Percentiles rank a stretch among this genome's conserved stretches.
phyloP scores from a whole-genome alignment of 176 grass and related monocot genomes.

The Bolboschoenus planiculmis region DNA sequence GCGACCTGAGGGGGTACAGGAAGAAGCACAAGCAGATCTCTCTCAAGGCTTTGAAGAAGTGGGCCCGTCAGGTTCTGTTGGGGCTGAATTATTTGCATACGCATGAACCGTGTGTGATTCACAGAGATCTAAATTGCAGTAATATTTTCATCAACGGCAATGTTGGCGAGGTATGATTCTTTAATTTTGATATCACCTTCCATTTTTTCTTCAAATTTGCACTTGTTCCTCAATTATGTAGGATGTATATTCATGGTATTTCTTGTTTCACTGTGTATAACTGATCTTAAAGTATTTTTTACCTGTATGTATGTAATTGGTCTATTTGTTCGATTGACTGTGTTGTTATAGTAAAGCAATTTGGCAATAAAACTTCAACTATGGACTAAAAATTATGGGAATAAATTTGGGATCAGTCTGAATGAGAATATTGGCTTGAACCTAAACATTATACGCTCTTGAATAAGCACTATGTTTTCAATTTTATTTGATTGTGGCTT shows the following conservation, averaged over 20 bases:
- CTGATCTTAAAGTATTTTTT: background rate
- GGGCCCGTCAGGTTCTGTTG: slow-evolving; percentile 69
- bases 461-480: background rate
- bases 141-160: slow-evolving; percentile 99
- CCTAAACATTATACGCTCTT: background rate
- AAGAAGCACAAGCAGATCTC: slow-evolving; percentile 74
- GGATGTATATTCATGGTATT: background rate
- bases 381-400: background rate
- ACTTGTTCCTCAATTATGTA: background rate
- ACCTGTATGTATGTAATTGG: background rate
- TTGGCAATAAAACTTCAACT: background rate
- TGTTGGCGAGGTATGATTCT: slow-evolving; percentile 59
- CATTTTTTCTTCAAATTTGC: background rate
- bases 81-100: slow-evolving; percentile 82
- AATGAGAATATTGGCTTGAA: background rate
- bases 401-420: background rate
- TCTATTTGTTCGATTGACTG: background rate
- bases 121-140: slow-evolving; percentile 96
- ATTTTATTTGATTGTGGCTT: background rate
- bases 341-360: background rate
- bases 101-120: slow-evolving; percentile 91
- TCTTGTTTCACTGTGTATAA: background rate
- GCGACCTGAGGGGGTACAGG: slow-evolving; percentile 76
- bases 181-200: background rate
- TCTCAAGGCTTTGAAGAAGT: slow-evolving; percentile 90